Base-by-base conservation (phyloP, 305 asterid genomes). In the Coffea humblotiana region DNA sequence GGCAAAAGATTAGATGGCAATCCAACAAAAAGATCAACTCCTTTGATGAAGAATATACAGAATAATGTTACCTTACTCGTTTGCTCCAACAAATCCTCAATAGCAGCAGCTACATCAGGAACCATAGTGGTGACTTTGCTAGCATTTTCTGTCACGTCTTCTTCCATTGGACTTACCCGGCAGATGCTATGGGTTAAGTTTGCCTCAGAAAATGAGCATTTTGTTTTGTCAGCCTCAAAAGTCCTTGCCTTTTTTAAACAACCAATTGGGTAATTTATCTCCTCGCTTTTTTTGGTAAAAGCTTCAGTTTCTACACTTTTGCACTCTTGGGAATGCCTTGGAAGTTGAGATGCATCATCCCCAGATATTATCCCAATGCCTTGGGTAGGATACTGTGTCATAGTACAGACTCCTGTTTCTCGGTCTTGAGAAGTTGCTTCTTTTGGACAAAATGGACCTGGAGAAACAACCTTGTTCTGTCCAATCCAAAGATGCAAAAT, bases 81-180 rank as follows among this genome's bases (percentile, higher is more conserved):
- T 85, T 94, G 95, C 90, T 92, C 97, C 84, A 96, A 83, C 84
- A 94, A 87, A 89, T 94, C 97, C 85, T 93, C 99, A 81, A 96
- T 92, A 60, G 92, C 97, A 70, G 96, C 92, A 79, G 97, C 97
- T 75, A 92, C 97, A 86, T 94, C 99, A 82, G 97, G 95, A 88
- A 90, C 91, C 72, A 81, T 77, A 21, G 86, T 72, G 85, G 89
- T 78, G 80, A 71, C 82, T 77, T 85, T 94, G 80, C 68, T 83
- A 75, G 74, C 79, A 83, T 71, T 84, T 87, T 84, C 90, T 71
- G 81, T 77, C 76, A 35, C 82, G 80, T 80, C 85, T 75, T 83
- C 80, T 72, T 87, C 90, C 58, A 77, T 66, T 70, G 87, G 85
- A 80, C 75, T 77, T 71, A 66, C 80, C 81, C 77, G 78, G 70